Base-by-base conservation (phyloP, 139 green algal species). In the Tetratostichococcus sp. region DNA sequence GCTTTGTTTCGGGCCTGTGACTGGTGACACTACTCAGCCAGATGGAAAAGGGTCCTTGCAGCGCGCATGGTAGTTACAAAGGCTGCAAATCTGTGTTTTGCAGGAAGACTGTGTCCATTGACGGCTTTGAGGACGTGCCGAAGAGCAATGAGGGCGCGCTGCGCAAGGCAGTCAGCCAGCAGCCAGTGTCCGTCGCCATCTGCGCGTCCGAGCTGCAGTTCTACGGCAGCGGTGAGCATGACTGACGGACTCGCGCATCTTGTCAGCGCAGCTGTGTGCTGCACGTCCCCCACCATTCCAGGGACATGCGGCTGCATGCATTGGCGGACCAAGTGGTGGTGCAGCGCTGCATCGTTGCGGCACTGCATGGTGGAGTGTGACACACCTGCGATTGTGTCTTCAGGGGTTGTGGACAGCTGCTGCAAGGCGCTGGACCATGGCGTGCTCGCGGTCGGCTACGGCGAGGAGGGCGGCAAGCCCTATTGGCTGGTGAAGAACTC, bases 401-500 rank as follows among this genome's bases (percentile, higher is more conserved):
- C 50, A 62, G 78, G 74, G 59, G 80, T 94, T 22, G 81, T 91
- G 31, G 75, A 69, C 30, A 76, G 79, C 1, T 95, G 89, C 80
- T 91, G 90, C 75, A 79, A 77, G 35, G 69, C 90, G 35, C 87
- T 98, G 11, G 91, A 98, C 83, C 94, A 98, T 77, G 94, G 94
- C 25, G 94, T 98, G 39, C 89, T 98, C 59, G 90, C 85, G 28
- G 94, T 91, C 25, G 86, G 88, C 17, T 91, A 89, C 50, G 86
- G 79, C 42, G 31, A 69, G 6, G 58, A 76, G 17, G 33, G 17
- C 50, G 68, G 39, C 58, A 71, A 79, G 62, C 69, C 73, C 25
- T 93, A 88, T 84, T 94, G 87, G 88, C 89, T 95, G 28, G 83
- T 98, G 2, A 98, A 98, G 87, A 99, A 99, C 90, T 89, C 78